Conservation (phyloP, 441 rosid species). For the Flueggea neowawraea region DNA sequence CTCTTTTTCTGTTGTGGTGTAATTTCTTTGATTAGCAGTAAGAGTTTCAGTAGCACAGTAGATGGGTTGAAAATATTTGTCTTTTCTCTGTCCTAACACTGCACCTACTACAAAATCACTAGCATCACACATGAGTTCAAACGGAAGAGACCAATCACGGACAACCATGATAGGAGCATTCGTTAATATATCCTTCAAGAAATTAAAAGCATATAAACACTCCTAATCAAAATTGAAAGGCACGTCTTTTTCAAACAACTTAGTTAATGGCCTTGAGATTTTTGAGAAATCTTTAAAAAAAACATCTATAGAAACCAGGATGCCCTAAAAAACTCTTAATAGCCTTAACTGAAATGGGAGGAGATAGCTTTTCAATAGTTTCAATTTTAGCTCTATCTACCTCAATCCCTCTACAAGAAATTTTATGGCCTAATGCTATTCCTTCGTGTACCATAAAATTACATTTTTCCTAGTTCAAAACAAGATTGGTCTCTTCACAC, state of each 20-base stretch:
- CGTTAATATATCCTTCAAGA: background rate
- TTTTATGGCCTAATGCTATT: background rate
- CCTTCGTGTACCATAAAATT: background rate
- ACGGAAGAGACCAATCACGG: background rate
- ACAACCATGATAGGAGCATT: background rate
- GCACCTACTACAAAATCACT: background rate
- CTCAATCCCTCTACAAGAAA: background rate
- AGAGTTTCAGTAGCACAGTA: background rate
- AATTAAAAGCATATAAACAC: background rate
- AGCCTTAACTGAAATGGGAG: background rate
- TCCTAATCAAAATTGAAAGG: background rate
- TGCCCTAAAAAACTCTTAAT: too few relatives aligned
- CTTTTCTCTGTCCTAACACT: background rate
- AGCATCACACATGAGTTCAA: too few relatives aligned
- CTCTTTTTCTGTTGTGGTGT: too few relatives aligned
- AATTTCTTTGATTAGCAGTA: too few relatives aligned
- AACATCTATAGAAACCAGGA: background rate
- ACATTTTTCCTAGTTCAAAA: too few relatives aligned
- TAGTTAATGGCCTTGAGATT: background rate
- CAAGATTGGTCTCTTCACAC: too few relatives aligned
- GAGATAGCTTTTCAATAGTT: background rate
- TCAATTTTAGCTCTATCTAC: background rate
- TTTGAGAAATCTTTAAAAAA: background rate
- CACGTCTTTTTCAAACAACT: background rate
- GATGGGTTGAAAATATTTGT: background rate